Evolutionary conservation across 2,329 filamentous ascomycete genomes (phyloP).

Genomic region (Microsporum canis): DNA sequence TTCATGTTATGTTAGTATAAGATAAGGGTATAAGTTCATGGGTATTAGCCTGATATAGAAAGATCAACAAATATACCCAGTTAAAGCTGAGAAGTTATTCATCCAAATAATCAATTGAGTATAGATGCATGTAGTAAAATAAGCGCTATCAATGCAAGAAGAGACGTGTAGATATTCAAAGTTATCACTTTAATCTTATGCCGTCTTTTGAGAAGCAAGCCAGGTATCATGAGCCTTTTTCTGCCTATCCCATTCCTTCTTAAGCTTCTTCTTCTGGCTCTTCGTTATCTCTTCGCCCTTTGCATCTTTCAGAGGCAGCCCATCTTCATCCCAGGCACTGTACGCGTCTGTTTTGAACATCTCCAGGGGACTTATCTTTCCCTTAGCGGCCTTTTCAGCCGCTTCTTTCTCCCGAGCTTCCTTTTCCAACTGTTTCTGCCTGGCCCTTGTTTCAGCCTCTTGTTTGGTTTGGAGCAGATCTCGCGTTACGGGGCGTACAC

Average conservation of each 20-base stretch:
- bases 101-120: neutral
- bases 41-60: neutral
- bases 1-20: too few species aligned
- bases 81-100: neutral
- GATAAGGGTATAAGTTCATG: neutral
- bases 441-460: conserved; percentile 36
- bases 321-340: conserved; percentile 70
- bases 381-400: conserved; percentile 42
- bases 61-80: neutral
- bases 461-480: conserved; percentile 44
- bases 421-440: conserved; percentile 44
- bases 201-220: conserved; percentile 14
- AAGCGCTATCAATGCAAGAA: neutral
- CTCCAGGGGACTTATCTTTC: conserved; percentile 45
- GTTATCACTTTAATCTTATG: neutral
- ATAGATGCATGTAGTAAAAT: neutral
- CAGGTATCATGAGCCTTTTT: conserved; percentile 70
- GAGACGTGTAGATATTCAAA: neutral
- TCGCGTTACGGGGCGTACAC: conserved; percentile 57
- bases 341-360: conserved; percentile 54
- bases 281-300: conserved; percentile 73
- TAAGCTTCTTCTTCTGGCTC: conserved; percentile 65
- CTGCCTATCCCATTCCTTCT: conserved; percentile 82
- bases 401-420: conserved; percentile 48
- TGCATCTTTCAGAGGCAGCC: conserved; percentile 64